Evolutionary conservation across 345 rosid genomes (phyloP).

Genomic region (Mercurialis annua): DNA sequence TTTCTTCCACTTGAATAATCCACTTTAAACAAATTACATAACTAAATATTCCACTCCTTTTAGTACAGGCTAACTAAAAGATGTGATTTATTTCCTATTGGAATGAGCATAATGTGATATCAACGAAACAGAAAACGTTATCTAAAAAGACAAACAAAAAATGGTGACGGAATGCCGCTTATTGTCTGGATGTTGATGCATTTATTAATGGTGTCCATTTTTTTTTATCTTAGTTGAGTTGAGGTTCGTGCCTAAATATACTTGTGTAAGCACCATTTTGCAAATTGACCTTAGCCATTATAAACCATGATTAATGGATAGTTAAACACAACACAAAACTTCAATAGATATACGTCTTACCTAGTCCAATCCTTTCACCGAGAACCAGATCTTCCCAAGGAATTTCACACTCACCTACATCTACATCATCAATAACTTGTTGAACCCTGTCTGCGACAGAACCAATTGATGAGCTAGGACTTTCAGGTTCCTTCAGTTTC

Average conservation of each 20-base stretch:
- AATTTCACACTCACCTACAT: constrained; percentile 93
- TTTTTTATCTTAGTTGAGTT: background rate
- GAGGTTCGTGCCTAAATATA: background rate
- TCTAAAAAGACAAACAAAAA: background rate
- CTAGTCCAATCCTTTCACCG: constrained; percentile 99
- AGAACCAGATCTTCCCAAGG: constrained; percentile 95
- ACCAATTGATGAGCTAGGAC: constrained; percentile 57
- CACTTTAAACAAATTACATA: too few relatives aligned
- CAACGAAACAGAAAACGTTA: too few relatives aligned
- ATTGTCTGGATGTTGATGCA: background rate
- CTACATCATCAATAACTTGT: constrained; percentile 81
- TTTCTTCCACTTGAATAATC: too few relatives aligned
- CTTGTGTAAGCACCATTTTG: background rate
- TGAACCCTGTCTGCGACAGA: constrained; percentile 49
- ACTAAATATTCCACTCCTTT: too few relatives aligned
- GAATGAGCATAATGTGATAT: too few relatives aligned
- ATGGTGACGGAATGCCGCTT: background rate
- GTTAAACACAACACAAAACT: constrained; percentile 3
- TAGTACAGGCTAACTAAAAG: too few relatives aligned
- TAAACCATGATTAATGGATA: constrained; percentile 12
- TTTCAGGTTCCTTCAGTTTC: constrained; percentile 61
- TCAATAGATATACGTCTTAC: constrained; percentile 40
- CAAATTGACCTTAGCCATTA: background rate
- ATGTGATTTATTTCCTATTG: too few relatives aligned
- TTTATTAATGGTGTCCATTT: background rate